phyloP scores from a whole-genome alignment of 1,284 basidiomycete genomes.

The Tetrapyrgos nigripes region DNA sequence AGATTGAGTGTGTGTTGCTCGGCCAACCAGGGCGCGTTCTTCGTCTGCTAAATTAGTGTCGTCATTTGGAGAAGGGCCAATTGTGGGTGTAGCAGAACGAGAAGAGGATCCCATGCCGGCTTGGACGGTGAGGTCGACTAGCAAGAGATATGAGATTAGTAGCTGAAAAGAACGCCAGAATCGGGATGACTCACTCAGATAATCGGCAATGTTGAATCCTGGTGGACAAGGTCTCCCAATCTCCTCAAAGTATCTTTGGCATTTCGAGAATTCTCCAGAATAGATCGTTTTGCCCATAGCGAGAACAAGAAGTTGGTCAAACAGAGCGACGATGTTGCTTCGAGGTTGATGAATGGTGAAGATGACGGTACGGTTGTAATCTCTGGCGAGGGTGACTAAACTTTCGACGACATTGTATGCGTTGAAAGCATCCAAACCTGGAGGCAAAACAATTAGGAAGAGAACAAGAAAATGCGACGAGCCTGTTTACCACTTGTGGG shows the following conservation, averaged over 20 bases:
- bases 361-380: conserved; percentile 94
- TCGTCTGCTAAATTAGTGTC: conserved; percentile 61
- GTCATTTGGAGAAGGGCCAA: conserved; percentile 42
- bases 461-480: neutral
- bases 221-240: conserved; percentile 88
- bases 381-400: conserved; percentile 83
- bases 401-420: conserved; percentile 94
- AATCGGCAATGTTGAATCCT: conserved; percentile 98
- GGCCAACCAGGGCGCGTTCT: conserved; percentile 51
- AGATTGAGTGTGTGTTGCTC: conserved; percentile 19
- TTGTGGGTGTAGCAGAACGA: conserved; percentile 42
- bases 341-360: conserved; percentile 99
- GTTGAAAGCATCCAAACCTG: conserved; percentile 93
- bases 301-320: conserved; percentile 90
- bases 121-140: conserved; percentile 89
- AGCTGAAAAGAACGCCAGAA: neutral
- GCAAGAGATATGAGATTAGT: neutral
- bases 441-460: neutral
- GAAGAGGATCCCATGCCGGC: conserved; percentile 55
- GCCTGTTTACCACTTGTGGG: conserved; percentile 84
- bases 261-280: conserved; percentile 77
- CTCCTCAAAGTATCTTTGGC: conserved; percentile 81
- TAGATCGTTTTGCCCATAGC: conserved; percentile 87
- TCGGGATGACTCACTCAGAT: conserved; percentile 69
- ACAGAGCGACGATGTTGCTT: conserved; percentile 94